These are phyloP conservation scores for Leccinum fibrillosum DNA, from an alignment of 768 basidiomycete genomes.

Conservation along the genomic window DNA sequence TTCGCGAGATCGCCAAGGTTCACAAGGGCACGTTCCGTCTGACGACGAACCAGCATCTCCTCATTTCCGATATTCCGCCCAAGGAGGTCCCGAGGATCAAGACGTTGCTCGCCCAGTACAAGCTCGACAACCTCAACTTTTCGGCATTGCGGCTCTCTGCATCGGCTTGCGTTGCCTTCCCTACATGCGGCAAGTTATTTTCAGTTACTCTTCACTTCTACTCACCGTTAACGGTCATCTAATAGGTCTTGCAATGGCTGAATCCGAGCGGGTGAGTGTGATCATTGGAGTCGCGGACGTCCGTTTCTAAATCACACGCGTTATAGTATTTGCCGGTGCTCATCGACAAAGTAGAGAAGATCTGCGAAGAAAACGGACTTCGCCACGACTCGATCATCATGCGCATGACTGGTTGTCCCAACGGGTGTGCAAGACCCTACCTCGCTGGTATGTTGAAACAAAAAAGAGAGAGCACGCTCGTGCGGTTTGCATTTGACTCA, in stretches of 20 bases:
- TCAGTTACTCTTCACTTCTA: not conserved
- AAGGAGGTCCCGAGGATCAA: constrained; percentile 79
- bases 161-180: constrained; percentile 97
- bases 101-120: constrained; percentile 74
- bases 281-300: not conserved
- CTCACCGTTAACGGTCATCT: constrained; percentile 1
- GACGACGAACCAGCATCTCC: constrained; percentile 92
- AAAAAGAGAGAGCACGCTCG: not conserved
- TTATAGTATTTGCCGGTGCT: constrained; percentile 84
- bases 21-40: constrained; percentile 94
- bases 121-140: constrained; percentile 82
- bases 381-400: constrained; percentile 95
- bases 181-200: constrained; percentile 68
- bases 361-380: constrained; percentile 90
- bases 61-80: constrained; percentile 78
- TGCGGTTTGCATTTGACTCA: not conserved
- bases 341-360: constrained; percentile 91
- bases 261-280: constrained; percentile 59
- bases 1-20: constrained; percentile 88
- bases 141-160: constrained; percentile 81
- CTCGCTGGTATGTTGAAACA: constrained; percentile 59
- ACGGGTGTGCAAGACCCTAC: constrained; percentile 92
- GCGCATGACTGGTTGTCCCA: constrained; percentile 98
- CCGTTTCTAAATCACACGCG: constrained; percentile 37
- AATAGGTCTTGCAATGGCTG: constrained; percentile 71